Base-by-base conservation (phyloP, 2,329 filamentous ascomycete species). In the Tetracladium maxilliforme region DNA sequence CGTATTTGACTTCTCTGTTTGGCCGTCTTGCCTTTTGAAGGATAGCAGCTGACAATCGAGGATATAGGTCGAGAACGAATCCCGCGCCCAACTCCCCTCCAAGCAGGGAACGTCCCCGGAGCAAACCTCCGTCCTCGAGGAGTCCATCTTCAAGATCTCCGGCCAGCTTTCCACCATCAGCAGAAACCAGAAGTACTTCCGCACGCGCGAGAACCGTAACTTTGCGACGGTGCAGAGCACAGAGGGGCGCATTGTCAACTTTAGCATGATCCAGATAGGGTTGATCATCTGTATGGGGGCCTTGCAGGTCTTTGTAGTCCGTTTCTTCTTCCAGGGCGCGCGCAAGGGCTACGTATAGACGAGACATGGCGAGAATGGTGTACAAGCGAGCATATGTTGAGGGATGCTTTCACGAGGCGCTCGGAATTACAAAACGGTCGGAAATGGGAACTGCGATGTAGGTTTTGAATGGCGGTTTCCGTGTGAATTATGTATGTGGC, bases 171-270 rank as follows among this genome's bases (percentile, higher is more conserved):
- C 84, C 10, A 94, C 86, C 33, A 90, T 98, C 47, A 84, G 81
- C 21, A 72, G 90, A 44, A 94, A 93, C 61, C 90, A 98, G 48
- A 98, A 98, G 52, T 98, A 98, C 63, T 98, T 98, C 73, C 80
- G 92, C 34, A 98, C 90, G 4, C 75, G 90, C 38, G 90, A 98
- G 64, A 98, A 98, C 66, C 71, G 90, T 33, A 98, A 98, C 58
- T 95, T 98, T 58, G 92, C 82, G 58, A 98, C 90, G 7, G 90
- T 98, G 42, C 70, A 82, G 51, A 94, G 86, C 58, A 98, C 90
- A 20, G 90, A 98, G 63, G 72, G 71, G 49, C 69, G 90, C 35
- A 98, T 98, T 44, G 84, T 94, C 60, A 95, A 94, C 57, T 93
- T 98, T 53, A 92, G 82, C 49, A 62, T 98, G 46, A 78, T 95